phyloP scores from a whole-genome alignment of 1,139 yeast genomes.

The Suzukiozyma palmioleophila region DNA sequence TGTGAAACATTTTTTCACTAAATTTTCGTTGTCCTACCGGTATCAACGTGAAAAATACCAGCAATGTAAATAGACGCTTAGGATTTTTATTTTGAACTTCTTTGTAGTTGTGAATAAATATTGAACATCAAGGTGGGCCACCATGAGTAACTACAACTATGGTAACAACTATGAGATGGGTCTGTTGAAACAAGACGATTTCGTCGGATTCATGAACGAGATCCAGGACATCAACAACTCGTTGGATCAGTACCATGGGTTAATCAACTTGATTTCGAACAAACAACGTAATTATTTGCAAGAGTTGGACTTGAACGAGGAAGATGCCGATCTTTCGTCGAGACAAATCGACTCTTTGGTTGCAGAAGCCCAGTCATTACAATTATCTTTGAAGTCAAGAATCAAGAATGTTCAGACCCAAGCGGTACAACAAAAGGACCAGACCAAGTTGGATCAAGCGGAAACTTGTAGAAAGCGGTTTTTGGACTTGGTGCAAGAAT shows the following conservation, averaged over 20 bases:
- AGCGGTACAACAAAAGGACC: slow-evolving; percentile 64
- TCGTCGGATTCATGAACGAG: slow-evolving; percentile 76
- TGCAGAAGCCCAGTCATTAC: slow-evolving; percentile 75
- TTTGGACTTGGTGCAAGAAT: slow-evolving; percentile 79
- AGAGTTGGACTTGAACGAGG: slow-evolving; percentile 73
- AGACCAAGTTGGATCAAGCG: slow-evolving; percentile 84
- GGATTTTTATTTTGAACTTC: background rate
- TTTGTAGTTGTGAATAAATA: too few species aligned
- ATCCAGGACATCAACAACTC: slow-evolving; percentile 78
- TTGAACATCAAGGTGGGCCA: background rate
- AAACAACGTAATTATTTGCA: slow-evolving; percentile 80
- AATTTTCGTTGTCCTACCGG: too few species aligned
- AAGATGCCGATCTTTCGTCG: slow-evolving; percentile 65
- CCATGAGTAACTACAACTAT: slow-evolving; percentile 32
- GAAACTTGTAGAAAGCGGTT: slow-evolving; percentile 85
- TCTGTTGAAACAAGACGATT: slow-evolving; percentile 43
- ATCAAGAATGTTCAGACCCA: slow-evolving; percentile 69
- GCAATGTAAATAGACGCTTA: background rate
- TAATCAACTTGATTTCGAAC: slow-evolving; percentile 73
- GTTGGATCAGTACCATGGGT: slow-evolving; percentile 72
- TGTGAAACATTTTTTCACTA: too few species aligned
- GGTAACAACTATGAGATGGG: slow-evolving; percentile 6
- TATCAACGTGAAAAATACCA: background rate
- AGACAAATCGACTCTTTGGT: slow-evolving; percentile 74
- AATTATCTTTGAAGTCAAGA: slow-evolving; percentile 66